phyloP scores from a whole-genome alignment of 768 basidiomycete species.

The Amanita polypyramis region DNA sequence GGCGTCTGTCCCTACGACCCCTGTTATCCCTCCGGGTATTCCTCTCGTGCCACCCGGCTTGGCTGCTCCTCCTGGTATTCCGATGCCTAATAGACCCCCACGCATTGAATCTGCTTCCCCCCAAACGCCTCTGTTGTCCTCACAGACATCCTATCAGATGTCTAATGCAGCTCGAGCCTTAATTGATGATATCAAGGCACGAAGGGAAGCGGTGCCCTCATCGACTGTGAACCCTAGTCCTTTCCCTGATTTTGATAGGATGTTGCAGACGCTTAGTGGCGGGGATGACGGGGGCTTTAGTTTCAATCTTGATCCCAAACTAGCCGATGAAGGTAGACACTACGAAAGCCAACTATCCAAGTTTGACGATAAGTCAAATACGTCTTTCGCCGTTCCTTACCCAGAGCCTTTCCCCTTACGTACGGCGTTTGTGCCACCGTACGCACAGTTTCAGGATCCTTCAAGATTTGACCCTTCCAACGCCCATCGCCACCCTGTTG shows the following conservation, averaged over 20 bases:
- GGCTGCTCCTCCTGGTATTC: conserved; percentile 52
- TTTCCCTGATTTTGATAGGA: conserved; percentile 87
- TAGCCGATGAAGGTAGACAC: conserved; percentile 40
- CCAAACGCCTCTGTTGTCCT: conserved; percentile 40
- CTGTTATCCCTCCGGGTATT: conserved; percentile 32
- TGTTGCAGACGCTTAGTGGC: conserved; percentile 59
- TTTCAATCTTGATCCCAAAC: conserved; percentile 77
- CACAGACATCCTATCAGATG: conserved; percentile 70
- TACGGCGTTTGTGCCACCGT: conserved; percentile 37
- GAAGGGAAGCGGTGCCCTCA: conserved; percentile 48
- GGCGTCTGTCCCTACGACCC: conserved; percentile 23
- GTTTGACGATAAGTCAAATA: conserved; percentile 33
- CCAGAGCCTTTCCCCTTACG: conserved; percentile 59
- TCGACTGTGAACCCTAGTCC: conserved; percentile 38
- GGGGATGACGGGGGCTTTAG: conserved; percentile 68
- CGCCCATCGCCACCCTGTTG: conserved; percentile 23
- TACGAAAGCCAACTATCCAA: conserved; percentile 36
- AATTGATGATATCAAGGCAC: conserved; percentile 71
- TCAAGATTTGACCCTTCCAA: conserved; percentile 47
- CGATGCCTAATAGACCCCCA: conserved; percentile 40
- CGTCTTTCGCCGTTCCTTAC: conserved; percentile 57
- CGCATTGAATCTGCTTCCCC: conserved; percentile 41
- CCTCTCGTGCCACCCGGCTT: conserved; percentile 39
- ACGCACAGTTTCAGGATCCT: conserved; percentile 35
- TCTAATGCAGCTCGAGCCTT: conserved; percentile 78